Conservation (phyloP, 2,329 filamentous ascomycete species). For the Leptodontidium sp. region DNA sequence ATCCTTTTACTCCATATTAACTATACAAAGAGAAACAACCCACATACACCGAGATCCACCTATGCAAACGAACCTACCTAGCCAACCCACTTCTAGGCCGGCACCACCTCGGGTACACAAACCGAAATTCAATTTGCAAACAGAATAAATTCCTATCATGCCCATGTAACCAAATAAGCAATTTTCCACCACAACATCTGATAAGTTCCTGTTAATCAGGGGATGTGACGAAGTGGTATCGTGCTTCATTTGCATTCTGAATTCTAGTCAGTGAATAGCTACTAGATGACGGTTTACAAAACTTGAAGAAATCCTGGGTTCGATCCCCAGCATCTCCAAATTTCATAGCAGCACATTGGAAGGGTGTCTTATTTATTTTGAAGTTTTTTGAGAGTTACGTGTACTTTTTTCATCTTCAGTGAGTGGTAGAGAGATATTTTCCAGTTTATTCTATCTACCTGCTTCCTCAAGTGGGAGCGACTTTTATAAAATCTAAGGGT, state of each 20-base stretch:
- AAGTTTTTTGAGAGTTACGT: background rate
- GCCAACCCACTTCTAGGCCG: no score
- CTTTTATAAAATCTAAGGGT: no score
- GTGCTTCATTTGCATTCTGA: slow-evolving; percentile 14
- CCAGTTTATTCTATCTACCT: no score
- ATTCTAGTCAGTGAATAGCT: background rate
- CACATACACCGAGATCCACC: no score
- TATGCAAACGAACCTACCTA: no score
- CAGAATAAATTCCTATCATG: background rate
- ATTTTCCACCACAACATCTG: background rate
- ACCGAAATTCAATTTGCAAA: no score
- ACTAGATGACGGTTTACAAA: background rate
- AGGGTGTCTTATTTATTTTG: background rate
- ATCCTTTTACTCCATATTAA: no score
- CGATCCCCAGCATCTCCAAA: slow-evolving; percentile 16
- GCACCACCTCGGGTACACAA: no score
- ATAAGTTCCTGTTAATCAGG: background rate
- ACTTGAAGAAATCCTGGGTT: slow-evolving; percentile 18
- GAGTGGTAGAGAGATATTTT: no score
- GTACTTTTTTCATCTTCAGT: no score
- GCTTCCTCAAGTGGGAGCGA: no score
- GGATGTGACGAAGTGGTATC: slow-evolving; percentile 21
- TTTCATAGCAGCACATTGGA: background rate
- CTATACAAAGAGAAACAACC: no score
- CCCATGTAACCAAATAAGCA: background rate